Evolutionary conservation across 2,329 filamentous ascomycete species (phyloP), one percentile per base, ranked within the genome.

Genomic region (Calonectria henricotiae): DNA sequence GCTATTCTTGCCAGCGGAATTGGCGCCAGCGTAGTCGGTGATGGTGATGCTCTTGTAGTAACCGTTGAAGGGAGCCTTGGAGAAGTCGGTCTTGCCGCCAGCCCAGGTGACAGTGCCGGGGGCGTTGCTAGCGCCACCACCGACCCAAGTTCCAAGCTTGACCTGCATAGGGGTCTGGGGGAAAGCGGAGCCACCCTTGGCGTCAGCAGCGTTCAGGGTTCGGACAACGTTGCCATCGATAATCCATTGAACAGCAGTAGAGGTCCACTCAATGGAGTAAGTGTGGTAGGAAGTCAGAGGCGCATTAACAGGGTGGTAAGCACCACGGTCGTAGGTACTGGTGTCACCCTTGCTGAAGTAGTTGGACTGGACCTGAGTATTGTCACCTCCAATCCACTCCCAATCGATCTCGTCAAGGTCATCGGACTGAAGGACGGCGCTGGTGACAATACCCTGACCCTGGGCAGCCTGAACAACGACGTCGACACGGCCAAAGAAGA

Each of bases 401-500:
- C 94, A 97, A 83, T 98, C 96, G 72, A 98, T 96, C 87, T 83
- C 82, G 81, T 98, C 96, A 35, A 98, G 88, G 79, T 92, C 90
- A 78, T 98, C 94, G 1, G 95, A 98, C 85, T 98, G 93, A 74
- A 99, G 86, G 47, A 98, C 94, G 46, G 94, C 88, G 74, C 93
- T 95, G 84, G 95, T 98, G 72, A 99, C 93, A 73, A 99, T 93
- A 75, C 96, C 96, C 7, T 86, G 86, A 49, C 96, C 96, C 3
- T 92, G 89, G 30, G 96, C 92, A 44, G 93, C 92, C 83, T 95
- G 92, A 79, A 97, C 85, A 35, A 89, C 90, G 71, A 94, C 90
- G 65, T 97, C 93, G 76, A 98, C 89, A 79, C 91, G 91, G 72
- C 96, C 96, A 82, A 98, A 98, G 93, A 98, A 98, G 82, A 99